phyloP scores from a whole-genome alignment of 2,329 filamentous ascomycete species.

The Xylariaceae sp. region DNA sequence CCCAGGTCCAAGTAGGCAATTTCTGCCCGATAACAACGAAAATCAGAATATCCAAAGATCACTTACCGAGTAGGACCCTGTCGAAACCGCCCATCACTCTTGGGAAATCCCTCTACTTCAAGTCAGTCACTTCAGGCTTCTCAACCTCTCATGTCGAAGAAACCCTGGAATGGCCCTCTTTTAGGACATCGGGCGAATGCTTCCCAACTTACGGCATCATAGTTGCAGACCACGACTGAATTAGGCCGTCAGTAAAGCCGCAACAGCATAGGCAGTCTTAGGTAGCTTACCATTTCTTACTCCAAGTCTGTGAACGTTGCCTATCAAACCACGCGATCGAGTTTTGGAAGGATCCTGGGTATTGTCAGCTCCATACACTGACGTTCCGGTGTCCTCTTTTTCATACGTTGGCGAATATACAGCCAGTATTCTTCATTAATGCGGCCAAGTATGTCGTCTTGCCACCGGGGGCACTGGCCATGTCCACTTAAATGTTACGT shows the following conservation, averaged over 20 bases:
- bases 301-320: conserved; percentile 93
- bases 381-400: background rate
- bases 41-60: no score
- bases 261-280: background rate
- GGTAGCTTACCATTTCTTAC: conserved; percentile 61
- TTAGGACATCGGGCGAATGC: background rate
- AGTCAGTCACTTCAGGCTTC: background rate
- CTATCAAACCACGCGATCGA: conserved; percentile 93
- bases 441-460: conserved; percentile 97
- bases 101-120: conserved; percentile 68
- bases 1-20: background rate
- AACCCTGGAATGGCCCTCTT: background rate
- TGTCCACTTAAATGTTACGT: conserved; percentile 53
- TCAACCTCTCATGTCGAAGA: background rate
- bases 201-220: conserved; percentile 60
- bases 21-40: background rate
- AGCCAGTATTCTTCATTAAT: conserved; percentile 94
- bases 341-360: conserved; percentile 74
- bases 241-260: background rate
- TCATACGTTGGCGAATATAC: conserved; percentile 76
- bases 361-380: conserved; percentile 1
- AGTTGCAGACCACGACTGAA: conserved; percentile 83
- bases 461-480: conserved; percentile 92
- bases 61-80: conserved; percentile 52
- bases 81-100: conserved; percentile 95